Percentiles rank a stretch among this genome's conserved stretches.
Conservation (phyloP, 148 eudicot species). For the Rhododendron ferrugineum region DNA sequence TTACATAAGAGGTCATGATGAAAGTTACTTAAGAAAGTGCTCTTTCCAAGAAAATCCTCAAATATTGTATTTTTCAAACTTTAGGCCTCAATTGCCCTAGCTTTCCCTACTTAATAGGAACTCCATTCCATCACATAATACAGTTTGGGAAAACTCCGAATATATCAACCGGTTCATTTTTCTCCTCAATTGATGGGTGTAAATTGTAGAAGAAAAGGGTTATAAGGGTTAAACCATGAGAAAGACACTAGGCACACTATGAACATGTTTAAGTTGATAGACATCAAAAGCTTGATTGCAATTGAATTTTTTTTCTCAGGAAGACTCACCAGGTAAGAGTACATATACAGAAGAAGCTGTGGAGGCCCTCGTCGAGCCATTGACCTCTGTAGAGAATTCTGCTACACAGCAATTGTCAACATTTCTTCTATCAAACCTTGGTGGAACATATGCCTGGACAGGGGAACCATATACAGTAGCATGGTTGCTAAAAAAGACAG, state of each 20-base stretch:
- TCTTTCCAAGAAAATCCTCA: neutral
- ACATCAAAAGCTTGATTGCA: neutral
- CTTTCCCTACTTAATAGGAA: neutral
- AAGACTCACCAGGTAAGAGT: constrained; percentile 30
- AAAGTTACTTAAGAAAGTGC: neutral
- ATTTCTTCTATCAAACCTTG: constrained; percentile 43
- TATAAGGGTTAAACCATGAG: constrained; percentile 1
- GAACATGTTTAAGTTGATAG: neutral
- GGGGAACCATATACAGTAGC: constrained; percentile 48
- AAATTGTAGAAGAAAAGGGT: neutral
- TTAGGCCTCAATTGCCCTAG: neutral
- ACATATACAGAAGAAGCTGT: constrained; percentile 32
- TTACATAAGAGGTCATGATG: neutral
- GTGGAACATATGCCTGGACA: constrained; percentile 51
- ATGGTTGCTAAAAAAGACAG: constrained; percentile 50
- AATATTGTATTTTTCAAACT: neutral
- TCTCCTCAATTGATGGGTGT: neutral
- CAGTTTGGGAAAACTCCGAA: neutral
- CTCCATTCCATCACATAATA: neutral
- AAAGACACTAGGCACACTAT: neutral
- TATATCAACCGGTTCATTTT: neutral
- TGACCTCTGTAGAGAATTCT: constrained; percentile 27
- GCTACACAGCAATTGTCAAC: constrained; percentile 33
- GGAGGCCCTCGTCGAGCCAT: constrained; percentile 29
- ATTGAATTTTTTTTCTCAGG: constrained; percentile 23